phyloP scores from a whole-genome alignment of 139 green algal genomes.

The Chlorella sp. region DNA sequence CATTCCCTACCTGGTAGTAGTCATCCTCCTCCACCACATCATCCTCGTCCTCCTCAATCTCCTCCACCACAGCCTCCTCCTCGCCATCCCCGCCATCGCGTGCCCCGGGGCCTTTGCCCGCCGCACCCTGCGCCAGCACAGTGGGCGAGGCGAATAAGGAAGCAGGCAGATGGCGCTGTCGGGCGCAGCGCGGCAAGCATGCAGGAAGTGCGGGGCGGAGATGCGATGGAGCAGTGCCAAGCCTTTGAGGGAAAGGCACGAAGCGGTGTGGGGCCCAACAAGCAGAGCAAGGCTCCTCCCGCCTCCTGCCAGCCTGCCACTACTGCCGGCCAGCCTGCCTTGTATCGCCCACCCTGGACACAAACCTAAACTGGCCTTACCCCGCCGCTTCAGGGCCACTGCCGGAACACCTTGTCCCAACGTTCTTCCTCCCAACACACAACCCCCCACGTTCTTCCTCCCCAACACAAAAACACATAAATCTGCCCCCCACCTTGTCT shows the following conservation, averaged over 20 bases:
- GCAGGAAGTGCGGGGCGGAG: no score
- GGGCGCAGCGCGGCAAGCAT: no score
- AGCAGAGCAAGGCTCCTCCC: background rate
- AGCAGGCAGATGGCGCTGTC: no score
- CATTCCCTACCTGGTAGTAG: constrained; percentile 44
- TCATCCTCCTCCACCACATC: constrained; percentile 30
- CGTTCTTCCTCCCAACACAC: no score
- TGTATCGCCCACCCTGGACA: no score
- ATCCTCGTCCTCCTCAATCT: constrained; percentile 39
- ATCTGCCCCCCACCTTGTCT: background rate
- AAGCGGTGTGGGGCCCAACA: background rate
- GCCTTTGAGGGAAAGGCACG: background rate
- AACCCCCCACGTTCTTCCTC: background rate
- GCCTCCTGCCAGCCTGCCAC: background rate
- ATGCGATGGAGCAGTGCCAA: background rate
- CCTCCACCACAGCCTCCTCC: background rate
- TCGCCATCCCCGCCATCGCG: constrained; percentile 8
- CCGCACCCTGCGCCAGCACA: background rate
- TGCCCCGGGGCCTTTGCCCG: background rate
- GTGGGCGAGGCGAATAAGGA: background rate
- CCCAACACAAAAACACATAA: background rate
- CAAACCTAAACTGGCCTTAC: no score
- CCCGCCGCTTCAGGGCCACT: no score
- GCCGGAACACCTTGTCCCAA: no score
- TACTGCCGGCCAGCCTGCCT: background rate